These are phyloP conservation scores for Rubroboletus pulcherrimus DNA, from an alignment of 768 basidiomycete genomes.

Conservation along the genomic window DNA sequence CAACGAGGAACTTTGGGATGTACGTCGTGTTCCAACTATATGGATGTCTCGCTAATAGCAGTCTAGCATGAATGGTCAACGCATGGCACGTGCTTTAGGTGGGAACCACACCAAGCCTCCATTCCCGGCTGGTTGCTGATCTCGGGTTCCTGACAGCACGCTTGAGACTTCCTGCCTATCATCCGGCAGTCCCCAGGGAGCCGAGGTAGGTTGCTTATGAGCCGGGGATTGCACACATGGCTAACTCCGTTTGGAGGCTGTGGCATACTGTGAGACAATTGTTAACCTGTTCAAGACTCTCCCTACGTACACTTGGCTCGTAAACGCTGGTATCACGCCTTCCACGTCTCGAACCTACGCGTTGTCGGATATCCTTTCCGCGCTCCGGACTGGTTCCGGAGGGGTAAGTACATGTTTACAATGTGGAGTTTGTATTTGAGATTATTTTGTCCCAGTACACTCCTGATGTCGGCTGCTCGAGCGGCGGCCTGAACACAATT, in stretches of 20 bases:
- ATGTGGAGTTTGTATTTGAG: not conserved
- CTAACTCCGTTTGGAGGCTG: conserved; percentile 42
- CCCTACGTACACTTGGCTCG: conserved; percentile 72
- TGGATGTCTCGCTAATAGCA: conserved; percentile 1
- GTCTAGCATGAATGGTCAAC: conserved; percentile 64
- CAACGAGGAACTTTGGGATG: conserved; percentile 69
- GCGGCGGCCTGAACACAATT: conserved; percentile 39
- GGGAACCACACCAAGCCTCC: not conserved
- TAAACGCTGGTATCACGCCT: conserved; percentile 70
- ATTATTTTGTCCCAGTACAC: conserved; percentile 35
- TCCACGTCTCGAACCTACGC: conserved; percentile 54
- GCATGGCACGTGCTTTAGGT: conserved; percentile 56
- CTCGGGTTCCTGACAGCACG: conserved; percentile 40
- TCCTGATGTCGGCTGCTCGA: conserved; percentile 45
- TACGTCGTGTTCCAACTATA: conserved; percentile 25
- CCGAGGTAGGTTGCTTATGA: conserved; percentile 45
- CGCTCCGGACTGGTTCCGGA: conserved; percentile 52
- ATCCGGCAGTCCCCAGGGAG: conserved; percentile 51
- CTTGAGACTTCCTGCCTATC: conserved; percentile 57
- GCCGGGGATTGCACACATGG: not conserved
- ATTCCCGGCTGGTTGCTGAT: not conserved
- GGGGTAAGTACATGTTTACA: conserved; percentile 30
- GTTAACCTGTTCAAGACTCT: conserved; percentile 62
- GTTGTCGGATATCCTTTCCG: conserved; percentile 48
- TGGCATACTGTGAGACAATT: conserved; percentile 58